Conservation (phyloP, 345 rosid genomes). For the Camelina sativa region DNA sequence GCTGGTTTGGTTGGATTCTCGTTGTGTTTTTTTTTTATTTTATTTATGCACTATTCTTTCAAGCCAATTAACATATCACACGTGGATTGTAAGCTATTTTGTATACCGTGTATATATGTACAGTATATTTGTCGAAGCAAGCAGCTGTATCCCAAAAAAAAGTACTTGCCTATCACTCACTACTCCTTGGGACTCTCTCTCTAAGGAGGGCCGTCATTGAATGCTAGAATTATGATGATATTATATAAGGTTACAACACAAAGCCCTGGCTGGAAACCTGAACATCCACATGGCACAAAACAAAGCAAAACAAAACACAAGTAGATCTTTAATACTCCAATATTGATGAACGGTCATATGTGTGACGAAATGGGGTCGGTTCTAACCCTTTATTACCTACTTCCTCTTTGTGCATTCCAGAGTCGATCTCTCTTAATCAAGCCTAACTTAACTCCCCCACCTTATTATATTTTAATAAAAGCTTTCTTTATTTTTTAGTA, state of each 20-base stretch:
- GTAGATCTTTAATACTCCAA: too few relatives aligned
- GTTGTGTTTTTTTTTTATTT: too few relatives aligned
- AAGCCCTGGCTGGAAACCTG: too few relatives aligned
- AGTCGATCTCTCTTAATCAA: background rate
- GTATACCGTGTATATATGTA: background rate
- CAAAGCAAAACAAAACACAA: too few relatives aligned
- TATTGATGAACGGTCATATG: too few relatives aligned
- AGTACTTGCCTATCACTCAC: background rate
- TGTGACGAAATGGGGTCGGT: too few relatives aligned
- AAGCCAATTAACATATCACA: background rate
- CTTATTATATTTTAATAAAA: background rate
- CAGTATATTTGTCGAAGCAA: background rate
- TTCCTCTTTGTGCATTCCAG: background rate
- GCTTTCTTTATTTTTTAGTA: background rate
- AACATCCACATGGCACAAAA: too few relatives aligned
- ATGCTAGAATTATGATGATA: too few relatives aligned
- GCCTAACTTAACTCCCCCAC: background rate
- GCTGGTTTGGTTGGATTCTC: constrained; percentile 7
- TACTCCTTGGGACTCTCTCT: background rate
- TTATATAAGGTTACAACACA: too few relatives aligned
- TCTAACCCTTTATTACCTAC: too few relatives aligned
- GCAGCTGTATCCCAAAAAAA: background rate
- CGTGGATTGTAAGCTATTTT: background rate
- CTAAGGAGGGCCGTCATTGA: too few relatives aligned
- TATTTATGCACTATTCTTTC: background rate